phyloP scores from a whole-genome alignment of 108 stramenopile species.

The Cyclotella sp. region DNA sequence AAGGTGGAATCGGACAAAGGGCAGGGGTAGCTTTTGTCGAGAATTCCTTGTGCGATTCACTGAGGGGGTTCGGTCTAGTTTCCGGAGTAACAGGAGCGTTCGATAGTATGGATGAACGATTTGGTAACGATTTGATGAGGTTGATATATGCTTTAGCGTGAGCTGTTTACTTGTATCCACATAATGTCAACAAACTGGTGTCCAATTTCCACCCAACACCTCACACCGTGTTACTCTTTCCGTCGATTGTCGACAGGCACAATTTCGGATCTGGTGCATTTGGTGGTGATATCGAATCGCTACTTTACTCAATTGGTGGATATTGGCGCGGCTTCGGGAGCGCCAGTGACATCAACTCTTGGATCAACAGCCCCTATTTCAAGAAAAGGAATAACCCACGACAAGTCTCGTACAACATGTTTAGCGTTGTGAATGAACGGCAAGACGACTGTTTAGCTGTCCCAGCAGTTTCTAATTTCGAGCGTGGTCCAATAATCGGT shows the following conservation, averaged over 20 bases:
- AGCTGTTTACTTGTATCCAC: not conserved
- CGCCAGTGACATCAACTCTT: not conserved
- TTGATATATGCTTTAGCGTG: not conserved
- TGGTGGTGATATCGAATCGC: not conserved
- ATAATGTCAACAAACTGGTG: not conserved
- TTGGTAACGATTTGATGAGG: slow-evolving; percentile 6
- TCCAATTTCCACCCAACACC: not conserved
- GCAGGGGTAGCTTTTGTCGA: not conserved
- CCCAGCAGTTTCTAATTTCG: not conserved
- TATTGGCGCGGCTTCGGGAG: not conserved
- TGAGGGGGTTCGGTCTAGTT: not conserved
- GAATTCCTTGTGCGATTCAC: slow-evolving; percentile 8
- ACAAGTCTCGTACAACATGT: slow-evolving; percentile 1
- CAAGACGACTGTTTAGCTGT: not conserved
- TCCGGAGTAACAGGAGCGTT: not conserved
- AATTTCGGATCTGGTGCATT: not conserved
- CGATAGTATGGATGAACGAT: slow-evolving; percentile 1
- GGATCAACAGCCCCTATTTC: not conserved
- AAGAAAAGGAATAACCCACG: not conserved
- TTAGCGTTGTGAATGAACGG: not conserved
- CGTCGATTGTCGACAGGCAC: not conserved
- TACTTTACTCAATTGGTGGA: slow-evolving; percentile 8
- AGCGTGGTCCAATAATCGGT: not conserved
- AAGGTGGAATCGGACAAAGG: not conserved
- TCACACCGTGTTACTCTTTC: no score